A percentile compares a stretch with the other conserved stretches of the same genome.
Evolutionary conservation across 805 yeast species (phyloP).

Genomic region (Cyberlindnera maritima): DNA sequence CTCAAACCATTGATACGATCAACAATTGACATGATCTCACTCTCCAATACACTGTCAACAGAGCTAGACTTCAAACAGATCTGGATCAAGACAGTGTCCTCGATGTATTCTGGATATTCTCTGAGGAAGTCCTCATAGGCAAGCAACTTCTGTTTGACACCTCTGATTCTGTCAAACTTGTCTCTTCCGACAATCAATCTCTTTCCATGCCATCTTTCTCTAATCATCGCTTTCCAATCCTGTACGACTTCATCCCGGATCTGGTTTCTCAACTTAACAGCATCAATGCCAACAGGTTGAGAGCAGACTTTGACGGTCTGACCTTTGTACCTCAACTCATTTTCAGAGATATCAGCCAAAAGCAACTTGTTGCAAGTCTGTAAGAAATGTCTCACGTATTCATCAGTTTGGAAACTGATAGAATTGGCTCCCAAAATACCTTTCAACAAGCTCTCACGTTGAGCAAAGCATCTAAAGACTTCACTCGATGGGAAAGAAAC

Average conservation of each 20-base stretch:
- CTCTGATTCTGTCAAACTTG: slow-evolving; percentile 82
- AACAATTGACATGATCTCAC: slow-evolving; percentile 71
- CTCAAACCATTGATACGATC: slow-evolving; percentile 81
- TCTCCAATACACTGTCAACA: slow-evolving; percentile 59
- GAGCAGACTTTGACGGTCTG: slow-evolving; percentile 53
- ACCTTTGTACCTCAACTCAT: slow-evolving; percentile 58
- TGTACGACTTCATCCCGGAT: slow-evolving; percentile 46
- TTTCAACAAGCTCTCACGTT: slow-evolving; percentile 66
- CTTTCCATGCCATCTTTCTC: slow-evolving; percentile 74
- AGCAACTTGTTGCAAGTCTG: slow-evolving; percentile 86
- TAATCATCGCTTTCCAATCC: slow-evolving; percentile 67
- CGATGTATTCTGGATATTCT: slow-evolving; percentile 67
- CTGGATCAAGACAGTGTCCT: slow-evolving; percentile 73
- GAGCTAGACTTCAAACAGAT: slow-evolving; percentile 61
- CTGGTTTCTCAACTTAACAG: slow-evolving; percentile 47
- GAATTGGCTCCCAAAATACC: slow-evolving; percentile 91
- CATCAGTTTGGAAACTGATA: slow-evolving; percentile 87
- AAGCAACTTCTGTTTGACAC: slow-evolving; percentile 79
- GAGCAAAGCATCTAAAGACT: slow-evolving; percentile 91
- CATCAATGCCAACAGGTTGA: slow-evolving; percentile 80
- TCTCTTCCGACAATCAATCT: slow-evolving; percentile 82
- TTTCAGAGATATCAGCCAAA: slow-evolving; percentile 76
- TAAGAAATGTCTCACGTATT: slow-evolving; percentile 88
- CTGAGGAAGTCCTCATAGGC: slow-evolving; percentile 81
- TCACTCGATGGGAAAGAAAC: slow-evolving; percentile 95